These are phyloP conservation scores for Cystobasidiopsis lactophilus DNA, from an alignment of 768 basidiomycete genomes.

Conservation along the genomic window DNA sequence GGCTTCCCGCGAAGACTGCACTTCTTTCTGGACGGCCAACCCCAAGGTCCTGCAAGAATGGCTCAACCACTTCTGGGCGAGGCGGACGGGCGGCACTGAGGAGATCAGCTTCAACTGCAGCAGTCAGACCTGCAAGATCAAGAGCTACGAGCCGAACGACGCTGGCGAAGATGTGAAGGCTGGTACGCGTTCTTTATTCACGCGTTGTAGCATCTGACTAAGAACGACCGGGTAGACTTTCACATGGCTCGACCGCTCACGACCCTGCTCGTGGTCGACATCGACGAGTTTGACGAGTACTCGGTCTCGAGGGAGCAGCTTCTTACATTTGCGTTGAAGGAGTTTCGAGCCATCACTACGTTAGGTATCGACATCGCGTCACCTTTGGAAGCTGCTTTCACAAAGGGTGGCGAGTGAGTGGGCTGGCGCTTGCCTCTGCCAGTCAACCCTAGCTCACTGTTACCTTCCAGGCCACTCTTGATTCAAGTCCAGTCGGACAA, in stretches of 20 bases:
- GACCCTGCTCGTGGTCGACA: neutral
- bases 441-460: neutral
- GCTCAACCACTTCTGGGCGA: neutral
- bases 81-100: neutral
- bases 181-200: neutral
- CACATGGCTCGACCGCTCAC: neutral
- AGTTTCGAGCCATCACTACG: neutral
- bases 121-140: neutral
- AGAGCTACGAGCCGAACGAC: neutral
- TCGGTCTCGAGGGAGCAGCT: neutral
- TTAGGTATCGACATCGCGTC: neutral
- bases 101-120: neutral
- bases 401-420: neutral
- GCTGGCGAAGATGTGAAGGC: neutral
- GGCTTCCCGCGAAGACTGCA: neutral
- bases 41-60: neutral
- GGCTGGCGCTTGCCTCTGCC: neutral
- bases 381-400: conserved; percentile 1
- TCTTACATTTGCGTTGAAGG: neutral
- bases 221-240: neutral
- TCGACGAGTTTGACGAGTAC: neutral
- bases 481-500: neutral
- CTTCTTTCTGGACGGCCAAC: neutral
- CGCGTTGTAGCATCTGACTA: neutral
- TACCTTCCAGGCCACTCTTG: neutral